Conservation (phyloP, 805 yeast genomes). For the Kazachstania bromeliacearum region DNA sequence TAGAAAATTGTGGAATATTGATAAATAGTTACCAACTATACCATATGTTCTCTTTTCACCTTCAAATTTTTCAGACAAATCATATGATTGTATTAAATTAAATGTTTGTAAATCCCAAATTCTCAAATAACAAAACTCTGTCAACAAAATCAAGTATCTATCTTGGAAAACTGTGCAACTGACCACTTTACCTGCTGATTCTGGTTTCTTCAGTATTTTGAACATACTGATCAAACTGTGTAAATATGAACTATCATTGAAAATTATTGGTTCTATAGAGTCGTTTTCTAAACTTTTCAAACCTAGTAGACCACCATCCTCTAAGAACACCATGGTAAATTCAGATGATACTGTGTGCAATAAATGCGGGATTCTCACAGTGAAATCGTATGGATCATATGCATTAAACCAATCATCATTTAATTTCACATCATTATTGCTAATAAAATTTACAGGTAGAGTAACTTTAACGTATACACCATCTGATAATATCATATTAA, state of each 20-base stretch:
- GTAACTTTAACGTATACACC: constrained; percentile 17
- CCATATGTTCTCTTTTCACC: constrained; percentile 14
- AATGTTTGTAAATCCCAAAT: constrained; percentile 23
- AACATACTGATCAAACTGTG: constrained; percentile 29
- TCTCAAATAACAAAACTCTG: constrained; percentile 21
- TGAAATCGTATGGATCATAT: constrained; percentile 58
- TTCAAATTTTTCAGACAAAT: constrained; percentile 12
- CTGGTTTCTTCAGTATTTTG: constrained; percentile 8
- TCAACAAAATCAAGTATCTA: constrained; percentile 18
- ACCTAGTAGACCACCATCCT: constrained; percentile 71
- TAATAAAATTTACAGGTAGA: constrained; percentile 18
- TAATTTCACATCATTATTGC: constrained; percentile 3
- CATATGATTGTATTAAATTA: constrained; percentile 12
- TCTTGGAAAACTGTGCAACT: constrained; percentile 17
- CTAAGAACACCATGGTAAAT: constrained; percentile 48
- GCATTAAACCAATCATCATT: constrained; percentile 51
- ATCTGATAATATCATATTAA: constrained; percentile 21
- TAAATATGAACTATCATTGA: constrained; percentile 45
- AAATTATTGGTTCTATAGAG: constrained; percentile 36
- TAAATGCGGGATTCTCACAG: constrained; percentile 45
- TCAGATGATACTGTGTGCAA: constrained; percentile 38
- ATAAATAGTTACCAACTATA: constrained; percentile 29
- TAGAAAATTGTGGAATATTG: constrained; percentile 27
- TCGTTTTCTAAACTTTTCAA: constrained; percentile 27
- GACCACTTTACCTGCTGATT: constrained; percentile 13